A percentile compares a stretch with the other conserved stretches of the same genome.
phyloP scores from a whole-genome alignment of 2,329 filamentous ascomycete genomes.

The Blastomyces silverae region DNA sequence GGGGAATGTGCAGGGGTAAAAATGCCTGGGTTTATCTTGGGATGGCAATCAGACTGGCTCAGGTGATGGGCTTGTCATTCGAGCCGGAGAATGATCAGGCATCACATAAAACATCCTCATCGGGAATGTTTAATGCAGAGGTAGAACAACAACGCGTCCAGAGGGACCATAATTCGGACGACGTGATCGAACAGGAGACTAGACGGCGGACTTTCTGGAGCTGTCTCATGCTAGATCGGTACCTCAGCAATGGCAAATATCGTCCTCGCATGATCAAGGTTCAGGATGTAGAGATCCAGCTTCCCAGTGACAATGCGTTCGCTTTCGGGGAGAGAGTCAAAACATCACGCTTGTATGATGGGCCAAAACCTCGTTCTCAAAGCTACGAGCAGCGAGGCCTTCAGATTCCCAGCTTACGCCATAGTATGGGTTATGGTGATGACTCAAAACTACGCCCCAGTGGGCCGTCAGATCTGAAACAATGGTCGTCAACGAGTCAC shows the following conservation, averaged over 20 bases:
- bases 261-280: conserved; percentile 49
- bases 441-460: conserved; percentile 36
- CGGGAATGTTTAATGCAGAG: conserved; percentile 27
- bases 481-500: conserved; percentile 37
- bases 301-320: conserved; percentile 52
- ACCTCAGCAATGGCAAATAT: conserved; percentile 50
- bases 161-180: conserved; percentile 39
- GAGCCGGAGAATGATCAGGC: conserved; percentile 43
- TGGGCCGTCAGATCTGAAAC: conserved; percentile 31
- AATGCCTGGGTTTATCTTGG: conserved; percentile 49
- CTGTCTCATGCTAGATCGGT: conserved; percentile 52
- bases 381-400: conserved; percentile 39
- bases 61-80: conserved; percentile 42
- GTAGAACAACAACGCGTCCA: conserved; percentile 35
- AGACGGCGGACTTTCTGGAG: conserved; percentile 53
- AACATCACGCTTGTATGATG: conserved; percentile 45
- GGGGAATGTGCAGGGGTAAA: conserved; percentile 49
- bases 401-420: conserved; percentile 40
- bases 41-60: conserved; percentile 42
- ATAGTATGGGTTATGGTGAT: conserved; percentile 33
- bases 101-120: conserved; percentile 11
- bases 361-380: conserved; percentile 31
- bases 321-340: conserved; percentile 50
- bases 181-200: conserved; percentile 49
- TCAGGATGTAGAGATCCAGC: conserved; percentile 48